Evolutionary conservation across 352 stramenopile genomes (phyloP), one percentile per base, ranked within the genome.

Genomic region (Globisporangium splendens): DNA sequence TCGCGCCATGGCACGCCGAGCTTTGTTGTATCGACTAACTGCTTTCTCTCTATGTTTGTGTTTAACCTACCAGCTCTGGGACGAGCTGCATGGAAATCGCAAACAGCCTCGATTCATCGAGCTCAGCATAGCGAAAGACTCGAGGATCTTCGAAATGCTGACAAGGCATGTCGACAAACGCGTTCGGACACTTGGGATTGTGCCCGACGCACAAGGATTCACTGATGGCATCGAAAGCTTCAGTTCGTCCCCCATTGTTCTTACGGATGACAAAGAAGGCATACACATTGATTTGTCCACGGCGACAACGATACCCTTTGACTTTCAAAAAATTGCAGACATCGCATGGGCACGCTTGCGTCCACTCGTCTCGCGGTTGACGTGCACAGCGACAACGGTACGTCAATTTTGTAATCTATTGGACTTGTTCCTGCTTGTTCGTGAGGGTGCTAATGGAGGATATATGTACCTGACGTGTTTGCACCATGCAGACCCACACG

Each of bases 261-360:
- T 53, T 2, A 15, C 31, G 13, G 44, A 18, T 1, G 33, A 50
- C 17, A 22, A 44, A 35, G 44, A 46, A 6, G 20, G 28, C 8
- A 22, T 60, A 8, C 31, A 33, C 14, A 42, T 60, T 33, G 54
- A 60, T n/a, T 47, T 60, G 8, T 15, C 52, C 13, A 43, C 46
- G 43, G 43, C 43, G 31, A 53, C 31, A 0, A 18, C 17, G 18
- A 15, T 17, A 8, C 54, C 54, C 5, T 60, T 60, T 22, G 21
- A 48, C 18, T n/a, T 15, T 0, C 11, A 22, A 5, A 33, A 11
- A 2, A 46, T 53, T 20, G 51, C 44, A 15, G 31, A 24, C 18
- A 20, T 53, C 13, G 43, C 39, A 18, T 60, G 54, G 54, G 20
- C 42, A 8, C 43, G 46, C 54, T 1, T 60, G 31, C 46, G 5